phyloP scores from a whole-genome alignment of 495 filamentous ascomycete genomes.

The Xylaria venustula region DNA sequence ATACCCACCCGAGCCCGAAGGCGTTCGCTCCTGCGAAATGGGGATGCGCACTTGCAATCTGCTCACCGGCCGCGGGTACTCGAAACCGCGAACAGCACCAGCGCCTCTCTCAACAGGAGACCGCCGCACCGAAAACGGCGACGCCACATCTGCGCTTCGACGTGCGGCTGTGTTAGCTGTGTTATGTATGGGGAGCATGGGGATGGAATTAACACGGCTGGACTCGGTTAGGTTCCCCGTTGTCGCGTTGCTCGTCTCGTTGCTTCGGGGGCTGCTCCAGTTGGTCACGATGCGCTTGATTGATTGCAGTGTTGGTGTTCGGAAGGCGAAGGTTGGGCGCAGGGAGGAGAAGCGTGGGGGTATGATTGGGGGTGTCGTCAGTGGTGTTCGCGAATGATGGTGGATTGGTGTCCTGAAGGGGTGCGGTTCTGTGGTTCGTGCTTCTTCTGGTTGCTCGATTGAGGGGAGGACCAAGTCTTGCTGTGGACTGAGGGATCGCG shows the following conservation, averaged over 20 bases:
- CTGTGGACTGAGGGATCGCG: not conserved
- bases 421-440: not conserved
- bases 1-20: too few relatives aligned
- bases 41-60: not conserved
- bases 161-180: not conserved
- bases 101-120: too few relatives aligned
- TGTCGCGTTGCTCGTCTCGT: not conserved
- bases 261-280: not conserved
- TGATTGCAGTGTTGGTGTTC: conserved; percentile 8
- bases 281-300: not conserved
- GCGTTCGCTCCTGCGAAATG: too few relatives aligned
- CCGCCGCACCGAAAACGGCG: not conserved
- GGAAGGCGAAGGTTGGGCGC: conserved; percentile 1
- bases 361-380: not conserved
- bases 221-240: not conserved
- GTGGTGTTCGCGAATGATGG: not conserved
- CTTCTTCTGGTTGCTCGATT: not conserved
- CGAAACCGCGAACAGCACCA: not conserved
- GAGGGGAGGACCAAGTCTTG: not conserved
- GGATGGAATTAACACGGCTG: not conserved
- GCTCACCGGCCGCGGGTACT: not conserved
- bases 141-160: not conserved
- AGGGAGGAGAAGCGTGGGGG: conserved; percentile 12
- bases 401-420: not conserved
- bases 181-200: conserved; percentile 10